Evolutionary conservation across 768 basidiomycete genomes (phyloP).

Genomic region (Xerocomus brunneocitrinus): DNA sequence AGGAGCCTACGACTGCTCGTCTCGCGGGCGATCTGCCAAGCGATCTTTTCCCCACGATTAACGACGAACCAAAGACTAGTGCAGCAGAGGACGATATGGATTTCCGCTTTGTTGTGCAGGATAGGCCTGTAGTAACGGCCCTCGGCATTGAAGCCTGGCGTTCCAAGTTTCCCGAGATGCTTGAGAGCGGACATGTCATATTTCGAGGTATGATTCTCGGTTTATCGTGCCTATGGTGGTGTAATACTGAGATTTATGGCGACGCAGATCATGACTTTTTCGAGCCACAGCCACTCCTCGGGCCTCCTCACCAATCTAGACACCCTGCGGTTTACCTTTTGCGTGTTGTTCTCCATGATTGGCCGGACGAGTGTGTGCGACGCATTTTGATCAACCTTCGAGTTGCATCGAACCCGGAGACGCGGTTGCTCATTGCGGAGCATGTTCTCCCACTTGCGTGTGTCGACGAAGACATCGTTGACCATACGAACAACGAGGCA

Average conservation of each 20-base stretch:
- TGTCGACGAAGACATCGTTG: slow-evolving; percentile 38
- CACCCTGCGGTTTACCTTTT: slow-evolving; percentile 63
- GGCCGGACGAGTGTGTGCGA: slow-evolving; percentile 57
- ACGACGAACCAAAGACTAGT: slow-evolving; percentile 9
- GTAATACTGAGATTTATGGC: not conserved
- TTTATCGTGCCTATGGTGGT: not conserved
- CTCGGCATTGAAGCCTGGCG: slow-evolving; percentile 58
- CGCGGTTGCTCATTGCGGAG: slow-evolving; percentile 66
- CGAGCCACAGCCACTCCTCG: slow-evolving; percentile 46
- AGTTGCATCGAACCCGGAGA: slow-evolving; percentile 35
- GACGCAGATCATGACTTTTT: slow-evolving; percentile 70
- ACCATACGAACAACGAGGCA: slow-evolving; percentile 5
- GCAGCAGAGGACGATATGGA: slow-evolving; percentile 25
- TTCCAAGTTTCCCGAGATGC: slow-evolving; percentile 51
- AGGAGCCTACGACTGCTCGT: not conserved
- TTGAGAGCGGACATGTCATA: slow-evolving; percentile 47
- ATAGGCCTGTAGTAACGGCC: slow-evolving; percentile 48
- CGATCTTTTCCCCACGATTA: not conserved
- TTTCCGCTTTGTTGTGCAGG: slow-evolving; percentile 54
- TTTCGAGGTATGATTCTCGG: slow-evolving; percentile 42
- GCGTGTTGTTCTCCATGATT: slow-evolving; percentile 72
- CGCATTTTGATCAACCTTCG: slow-evolving; percentile 45
- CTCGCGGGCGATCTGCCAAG: not conserved
- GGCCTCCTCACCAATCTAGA: slow-evolving; percentile 25
- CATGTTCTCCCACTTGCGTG: slow-evolving; percentile 69